A percentile compares a stretch with the other conserved stretches of the same genome.
Conservation (phyloP, 495 filamentous ascomycete genomes). For the Hypoxylon intermedium region DNA sequence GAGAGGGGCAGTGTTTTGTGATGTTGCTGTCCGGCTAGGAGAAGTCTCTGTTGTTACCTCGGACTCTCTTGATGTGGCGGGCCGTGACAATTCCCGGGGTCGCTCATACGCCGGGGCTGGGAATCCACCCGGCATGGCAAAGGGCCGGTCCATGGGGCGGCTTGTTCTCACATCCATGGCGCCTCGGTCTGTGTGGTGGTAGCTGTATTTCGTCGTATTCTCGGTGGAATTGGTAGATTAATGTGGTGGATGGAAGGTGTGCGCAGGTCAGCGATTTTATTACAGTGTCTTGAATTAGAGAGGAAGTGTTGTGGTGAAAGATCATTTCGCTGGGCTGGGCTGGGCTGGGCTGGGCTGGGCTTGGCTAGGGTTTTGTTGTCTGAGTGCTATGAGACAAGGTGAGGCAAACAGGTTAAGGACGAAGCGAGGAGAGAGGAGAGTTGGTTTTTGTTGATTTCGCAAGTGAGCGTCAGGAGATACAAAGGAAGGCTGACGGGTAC, state of each 20-base stretch:
- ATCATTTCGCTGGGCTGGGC: constrained; percentile 33
- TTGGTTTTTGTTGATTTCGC: constrained; percentile 26
- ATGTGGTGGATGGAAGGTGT: constrained; percentile 3
- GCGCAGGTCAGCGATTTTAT: constrained; percentile 22
- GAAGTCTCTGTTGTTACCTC: constrained; percentile 32
- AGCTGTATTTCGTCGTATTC: constrained; percentile 28
- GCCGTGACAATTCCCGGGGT: constrained; percentile 35
- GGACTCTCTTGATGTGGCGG: constrained; percentile 32
- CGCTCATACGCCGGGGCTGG: constrained; percentile 29
- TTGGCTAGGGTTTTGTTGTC: constrained; percentile 36
- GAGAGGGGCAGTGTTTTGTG: constrained; percentile 20
- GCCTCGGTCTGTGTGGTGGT: not conserved
- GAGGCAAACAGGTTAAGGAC: constrained; percentile 33
- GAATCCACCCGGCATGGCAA: constrained; percentile 41
- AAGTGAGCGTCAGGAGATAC: constrained; percentile 34
- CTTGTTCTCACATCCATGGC: constrained; percentile 32
- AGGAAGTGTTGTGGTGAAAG: constrained; percentile 29
- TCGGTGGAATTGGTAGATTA: constrained; percentile 34
- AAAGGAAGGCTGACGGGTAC: constrained; percentile 38
- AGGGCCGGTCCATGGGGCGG: constrained; percentile 31
- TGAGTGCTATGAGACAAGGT: constrained; percentile 36
- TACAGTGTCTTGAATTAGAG: constrained; percentile 25
- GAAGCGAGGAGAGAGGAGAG: constrained; percentile 1
- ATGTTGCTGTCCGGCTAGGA: constrained; percentile 27
- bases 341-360: too few relatives aligned